Base-by-base conservation (phyloP, 495 filamentous ascomycete genomes). In the Aspergillus ellipticus region DNA sequence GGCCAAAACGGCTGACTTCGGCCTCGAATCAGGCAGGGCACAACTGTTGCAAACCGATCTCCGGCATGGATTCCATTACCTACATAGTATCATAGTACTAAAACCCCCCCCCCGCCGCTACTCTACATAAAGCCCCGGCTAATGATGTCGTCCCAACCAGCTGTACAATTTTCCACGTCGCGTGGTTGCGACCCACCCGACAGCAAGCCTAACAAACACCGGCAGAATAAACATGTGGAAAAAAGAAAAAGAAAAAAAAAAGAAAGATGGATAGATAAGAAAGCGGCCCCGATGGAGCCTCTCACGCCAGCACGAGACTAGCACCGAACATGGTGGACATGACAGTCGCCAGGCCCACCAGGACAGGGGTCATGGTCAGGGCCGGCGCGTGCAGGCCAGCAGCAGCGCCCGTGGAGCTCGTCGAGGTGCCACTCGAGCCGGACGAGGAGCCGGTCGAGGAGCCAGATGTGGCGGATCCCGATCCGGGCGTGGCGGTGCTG, bases 291-390 rank as follows among this genome's bases (percentile, higher is more conserved):
- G 42, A 58, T 47, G 51, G 22, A 26, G 48, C 51, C 42, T 24
- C 55, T 73, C 70, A 78, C 62, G 72, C 55, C 19, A 78, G 53
- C 46, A 78, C 41, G 6, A 92, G 62, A 35, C 84, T 66, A 29
- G 86, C 84, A 29, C 89, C 89, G 42, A 86, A 74, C 19, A 92
- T 50, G 19, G 83, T 83, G 46, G 87, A 86, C 20, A 79, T 43
- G 7, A 81, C 58, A 16, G 83, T 83, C 37, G 85, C 63, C 3
- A 78, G 65, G 4, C 80, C 74, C 46, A 88, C 66, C 22, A 79
- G 60, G 33, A 87, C 58, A 53, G 86, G 79, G 37, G 77, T 69
- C 66, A 81, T 74, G 43, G 80, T 75, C 65, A 85, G 59, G 35
- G 67, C 69, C n/a, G 59, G 75, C 55, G 58, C 71, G 55, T 65